Evolutionary conservation across 805 yeast genomes (phyloP).

Genomic region (Blastobotrys robertii): DNA sequence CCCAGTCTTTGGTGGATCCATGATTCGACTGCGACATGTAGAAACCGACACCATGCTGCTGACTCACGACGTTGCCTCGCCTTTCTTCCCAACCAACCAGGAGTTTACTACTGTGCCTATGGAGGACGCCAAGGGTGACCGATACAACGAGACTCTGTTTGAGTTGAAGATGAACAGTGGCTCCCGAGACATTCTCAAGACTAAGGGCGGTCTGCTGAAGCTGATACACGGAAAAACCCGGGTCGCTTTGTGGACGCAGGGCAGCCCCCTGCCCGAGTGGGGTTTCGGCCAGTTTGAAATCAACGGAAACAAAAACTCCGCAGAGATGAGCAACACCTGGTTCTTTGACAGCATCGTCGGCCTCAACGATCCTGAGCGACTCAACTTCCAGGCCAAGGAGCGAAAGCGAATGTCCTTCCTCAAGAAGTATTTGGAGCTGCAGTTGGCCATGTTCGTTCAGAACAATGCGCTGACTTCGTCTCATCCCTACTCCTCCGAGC

Average conservation of each 20-base stretch:
- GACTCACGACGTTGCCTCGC: constrained; percentile 96
- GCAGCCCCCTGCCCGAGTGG: constrained; percentile 86
- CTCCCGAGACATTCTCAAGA: constrained; percentile 44
- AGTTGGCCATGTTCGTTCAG: constrained; percentile 79
- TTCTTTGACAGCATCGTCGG: constrained; percentile 57
- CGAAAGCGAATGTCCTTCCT: constrained; percentile 62
- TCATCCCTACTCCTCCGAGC: constrained; percentile 94
- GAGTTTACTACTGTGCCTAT: constrained; percentile 71
- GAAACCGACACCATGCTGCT: constrained; percentile 69
- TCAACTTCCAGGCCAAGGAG: constrained; percentile 52
- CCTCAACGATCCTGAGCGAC: constrained; percentile 51
- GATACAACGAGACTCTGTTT: constrained; percentile 70
- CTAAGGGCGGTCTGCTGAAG: constrained; percentile 60
- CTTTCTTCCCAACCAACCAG: constrained; percentile 82
- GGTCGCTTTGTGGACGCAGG: constrained; percentile 94
- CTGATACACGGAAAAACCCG: constrained; percentile 75
- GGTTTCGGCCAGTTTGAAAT: constrained; percentile 86
- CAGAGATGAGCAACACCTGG: constrained; percentile 67
- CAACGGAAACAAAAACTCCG: constrained; percentile 81
- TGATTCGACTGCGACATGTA: constrained; percentile 71
- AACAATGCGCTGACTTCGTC: constrained; percentile 79
- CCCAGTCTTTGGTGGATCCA: constrained; percentile 59
- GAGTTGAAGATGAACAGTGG: constrained; percentile 54
- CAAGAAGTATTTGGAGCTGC: constrained; percentile 83
- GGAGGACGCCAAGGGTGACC: constrained; percentile 46